Percentiles rank a stretch among this genome's conserved stretches.
Conservation (phyloP, 805 yeast genomes). For the Candida peoriensis region DNA sequence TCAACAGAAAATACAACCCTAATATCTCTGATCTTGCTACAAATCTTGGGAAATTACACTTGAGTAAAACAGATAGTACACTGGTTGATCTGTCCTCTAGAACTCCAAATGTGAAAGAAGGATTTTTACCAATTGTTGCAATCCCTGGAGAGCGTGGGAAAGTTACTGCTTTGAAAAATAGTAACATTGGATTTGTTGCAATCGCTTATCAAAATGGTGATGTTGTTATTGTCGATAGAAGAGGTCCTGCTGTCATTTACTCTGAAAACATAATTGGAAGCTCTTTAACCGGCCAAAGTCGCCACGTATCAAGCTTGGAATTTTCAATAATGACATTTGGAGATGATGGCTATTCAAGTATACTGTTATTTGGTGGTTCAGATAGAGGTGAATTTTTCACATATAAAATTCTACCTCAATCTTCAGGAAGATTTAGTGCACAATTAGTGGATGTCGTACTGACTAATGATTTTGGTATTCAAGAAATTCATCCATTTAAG, state of each 20-base stretch:
- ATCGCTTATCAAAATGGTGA: constrained; percentile 76
- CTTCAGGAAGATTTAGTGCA: constrained; percentile 56
- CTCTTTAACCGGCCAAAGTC: constrained; percentile 21
- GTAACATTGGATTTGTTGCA: constrained; percentile 80
- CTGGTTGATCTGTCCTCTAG: constrained; percentile 50
- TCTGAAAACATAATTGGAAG: constrained; percentile 30
- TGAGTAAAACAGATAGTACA: constrained; percentile 22
- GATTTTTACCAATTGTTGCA: constrained; percentile 54
- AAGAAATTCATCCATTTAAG: constrained; percentile 53
- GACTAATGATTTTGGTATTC: constrained; percentile 48
- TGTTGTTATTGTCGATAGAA: constrained; percentile 66
- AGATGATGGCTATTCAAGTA: constrained; percentile 66
- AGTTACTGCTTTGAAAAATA: constrained; percentile 60
- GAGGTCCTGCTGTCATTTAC: constrained; percentile 70
- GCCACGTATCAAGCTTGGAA: constrained; percentile 53
- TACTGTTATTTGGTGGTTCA: constrained; percentile 72
- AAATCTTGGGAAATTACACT: constrained; percentile 25
- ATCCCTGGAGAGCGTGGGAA: constrained; percentile 40
- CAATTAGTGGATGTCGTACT: constrained; percentile 43
- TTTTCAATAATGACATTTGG: constrained; percentile 69
- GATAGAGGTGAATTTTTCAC: constrained; percentile 63
- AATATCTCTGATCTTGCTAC: constrained; percentile 27
- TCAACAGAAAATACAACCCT: constrained; percentile 41
- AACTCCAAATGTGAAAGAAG: constrained; percentile 49
- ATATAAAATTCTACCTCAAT: constrained; percentile 60